Percentiles rank a stretch among this genome's conserved stretches.
phyloP scores from a whole-genome alignment of 208 protist species.

The Tritrichomonas musculus region DNA sequence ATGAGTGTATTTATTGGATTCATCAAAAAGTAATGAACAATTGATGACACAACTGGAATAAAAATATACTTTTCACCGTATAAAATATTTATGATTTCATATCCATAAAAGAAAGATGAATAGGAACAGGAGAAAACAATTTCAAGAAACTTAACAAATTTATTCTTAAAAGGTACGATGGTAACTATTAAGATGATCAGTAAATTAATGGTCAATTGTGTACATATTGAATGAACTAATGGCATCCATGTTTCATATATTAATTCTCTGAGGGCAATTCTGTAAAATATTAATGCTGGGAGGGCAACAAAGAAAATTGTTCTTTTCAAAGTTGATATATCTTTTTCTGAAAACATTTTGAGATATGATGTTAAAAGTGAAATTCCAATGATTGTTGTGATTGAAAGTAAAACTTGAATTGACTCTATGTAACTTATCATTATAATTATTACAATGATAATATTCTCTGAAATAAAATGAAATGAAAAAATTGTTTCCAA shows the following conservation, averaged over 20 bases:
- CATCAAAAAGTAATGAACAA: too few relatives aligned
- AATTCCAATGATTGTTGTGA: too few relatives aligned
- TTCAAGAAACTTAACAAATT: not conserved
- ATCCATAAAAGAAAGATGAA: not conserved
- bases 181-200: not conserved
- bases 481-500: too few relatives aligned
- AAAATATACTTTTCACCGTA: not conserved
- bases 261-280: not conserved
- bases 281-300: not conserved
- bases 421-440: too few relatives aligned
- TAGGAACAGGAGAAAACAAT: not conserved
- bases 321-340: not conserved
- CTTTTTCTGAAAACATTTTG: not conserved
- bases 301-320: not conserved
- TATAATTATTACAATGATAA: too few relatives aligned
- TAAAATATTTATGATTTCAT: not conserved
- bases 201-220: not conserved
- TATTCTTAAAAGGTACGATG: not conserved
- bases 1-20: too few relatives aligned
- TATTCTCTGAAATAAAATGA: too few relatives aligned
- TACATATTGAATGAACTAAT: not conserved
- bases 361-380: not conserved
- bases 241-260: not conserved
- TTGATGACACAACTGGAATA: not conserved
- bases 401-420: too few relatives aligned